Percentiles rank a stretch among this genome's conserved stretches.
Evolutionary conservation across 2,329 filamentous ascomycete genomes (phyloP).

Genomic region (Xylaria sp.): DNA sequence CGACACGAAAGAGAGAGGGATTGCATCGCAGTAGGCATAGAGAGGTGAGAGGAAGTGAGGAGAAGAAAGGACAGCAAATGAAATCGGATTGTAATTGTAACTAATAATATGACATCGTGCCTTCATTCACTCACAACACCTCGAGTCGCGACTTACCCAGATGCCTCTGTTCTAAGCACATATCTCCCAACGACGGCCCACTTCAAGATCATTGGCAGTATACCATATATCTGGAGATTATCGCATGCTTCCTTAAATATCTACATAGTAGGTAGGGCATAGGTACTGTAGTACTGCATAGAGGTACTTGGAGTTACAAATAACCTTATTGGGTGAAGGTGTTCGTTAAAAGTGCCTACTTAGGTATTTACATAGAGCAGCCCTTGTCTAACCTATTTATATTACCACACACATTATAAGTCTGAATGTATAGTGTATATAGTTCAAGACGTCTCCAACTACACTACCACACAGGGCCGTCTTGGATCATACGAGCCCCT

Average conservation of each 20-base stretch:
- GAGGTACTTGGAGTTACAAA: neutral
- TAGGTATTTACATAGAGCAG: constrained; percentile 10
- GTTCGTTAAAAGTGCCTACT: constrained; percentile 5
- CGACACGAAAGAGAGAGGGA: neutral
- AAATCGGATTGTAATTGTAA: neutral
- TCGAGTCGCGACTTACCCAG: neutral
- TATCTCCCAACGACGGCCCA: neutral
- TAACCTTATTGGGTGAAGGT: neutral
- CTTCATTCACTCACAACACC: neutral
- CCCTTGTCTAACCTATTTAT: constrained; percentile 26
- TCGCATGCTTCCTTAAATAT: neutral
- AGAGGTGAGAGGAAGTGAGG: constrained; percentile 5
- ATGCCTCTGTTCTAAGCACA: neutral
- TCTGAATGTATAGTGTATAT: constrained; percentile 19
- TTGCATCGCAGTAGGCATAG: neutral
- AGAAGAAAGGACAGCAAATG: neutral
- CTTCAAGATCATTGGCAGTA: neutral
- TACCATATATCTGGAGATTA: neutral
- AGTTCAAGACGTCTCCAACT: constrained; percentile 28
- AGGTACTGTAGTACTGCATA: neutral
- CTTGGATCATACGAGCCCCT: constrained; percentile 31
- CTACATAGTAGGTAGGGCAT: neutral
- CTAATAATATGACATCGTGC: neutral
- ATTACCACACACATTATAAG: constrained; percentile 23
- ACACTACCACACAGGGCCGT: constrained; percentile 14